Conservation (phyloP, 31 red algal species). For the Porphyra umbilicalis region DNA sequence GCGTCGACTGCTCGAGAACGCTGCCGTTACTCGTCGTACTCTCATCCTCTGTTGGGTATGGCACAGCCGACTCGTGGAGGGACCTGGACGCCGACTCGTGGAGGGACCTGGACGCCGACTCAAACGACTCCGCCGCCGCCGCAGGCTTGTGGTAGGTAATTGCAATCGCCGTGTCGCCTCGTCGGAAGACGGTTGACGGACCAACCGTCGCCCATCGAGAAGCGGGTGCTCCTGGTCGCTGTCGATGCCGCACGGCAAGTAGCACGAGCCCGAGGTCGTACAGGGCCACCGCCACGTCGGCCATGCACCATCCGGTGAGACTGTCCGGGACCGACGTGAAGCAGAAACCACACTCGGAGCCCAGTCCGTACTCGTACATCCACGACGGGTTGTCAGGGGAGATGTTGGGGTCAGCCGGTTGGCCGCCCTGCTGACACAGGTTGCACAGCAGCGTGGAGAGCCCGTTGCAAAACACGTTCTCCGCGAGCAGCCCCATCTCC, state of each 20-base stretch:
- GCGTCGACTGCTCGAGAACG: background rate
- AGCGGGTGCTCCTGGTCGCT: background rate
- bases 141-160: background rate
- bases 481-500: constrained; percentile 73
- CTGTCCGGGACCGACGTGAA: constrained; percentile 51
- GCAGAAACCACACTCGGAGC: constrained; percentile 69
- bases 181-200: background rate
- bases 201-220: background rate
- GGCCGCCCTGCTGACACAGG: constrained; percentile 45
- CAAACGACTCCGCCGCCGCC: background rate
- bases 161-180: background rate
- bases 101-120: background rate
- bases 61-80: background rate
- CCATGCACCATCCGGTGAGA: constrained; percentile 32
- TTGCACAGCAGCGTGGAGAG: constrained; percentile 75
- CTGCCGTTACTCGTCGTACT: background rate
- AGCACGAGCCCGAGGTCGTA: constrained; percentile 68
- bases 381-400: constrained; percentile 39
- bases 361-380: constrained; percentile 72
- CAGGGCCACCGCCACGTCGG: constrained; percentile 66
- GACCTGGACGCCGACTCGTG: background rate
- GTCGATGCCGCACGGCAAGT: constrained; percentile 10
- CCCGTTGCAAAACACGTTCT: constrained; percentile 94
- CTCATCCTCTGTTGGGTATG: background rate
- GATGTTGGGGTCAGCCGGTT: constrained; percentile 2